phyloP scores from a whole-genome alignment of 148 eudicot genomes.

The Vaccinium corymbosum region DNA sequence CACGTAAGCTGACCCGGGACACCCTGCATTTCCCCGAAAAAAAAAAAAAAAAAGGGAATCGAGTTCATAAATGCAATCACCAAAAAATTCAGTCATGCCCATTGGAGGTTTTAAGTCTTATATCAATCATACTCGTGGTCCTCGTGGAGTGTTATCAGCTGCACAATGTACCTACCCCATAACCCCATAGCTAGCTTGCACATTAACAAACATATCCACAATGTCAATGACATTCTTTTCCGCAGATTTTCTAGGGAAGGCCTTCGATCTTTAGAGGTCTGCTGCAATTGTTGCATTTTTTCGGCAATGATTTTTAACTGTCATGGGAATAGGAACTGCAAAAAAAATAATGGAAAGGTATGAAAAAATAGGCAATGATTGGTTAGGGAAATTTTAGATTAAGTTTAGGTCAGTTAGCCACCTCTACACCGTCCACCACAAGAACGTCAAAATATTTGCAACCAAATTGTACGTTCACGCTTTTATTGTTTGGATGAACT shows the following conservation, averaged over 20 bases:
- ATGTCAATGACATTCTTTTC: neutral
- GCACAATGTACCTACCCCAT: neutral
- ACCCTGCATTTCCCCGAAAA: no score
- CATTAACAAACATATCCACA: neutral
- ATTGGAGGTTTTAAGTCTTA: neutral
- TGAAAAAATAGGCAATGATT: neutral
- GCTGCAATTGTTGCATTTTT: neutral
- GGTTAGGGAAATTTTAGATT: no score
- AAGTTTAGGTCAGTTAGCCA: no score
- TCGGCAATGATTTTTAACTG: neutral
- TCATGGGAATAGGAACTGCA: neutral
- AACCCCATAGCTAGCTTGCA: neutral
- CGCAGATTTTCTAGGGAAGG: neutral
- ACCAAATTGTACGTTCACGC: neutral
- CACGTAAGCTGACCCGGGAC: no score
- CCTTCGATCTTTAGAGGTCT: neutral
- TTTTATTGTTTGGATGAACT: neutral
- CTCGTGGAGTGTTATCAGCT: neutral
- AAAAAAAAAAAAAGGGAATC: no score
- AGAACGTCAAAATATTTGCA: neutral
- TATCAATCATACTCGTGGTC: neutral
- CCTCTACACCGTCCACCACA: no score
- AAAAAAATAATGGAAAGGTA: neutral
- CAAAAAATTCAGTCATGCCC: neutral
- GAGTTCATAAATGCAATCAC: neutral